Evolutionary conservation across 768 basidiomycete species (phyloP).

Genomic region (Tricholoma bakamatsutake): DNA sequence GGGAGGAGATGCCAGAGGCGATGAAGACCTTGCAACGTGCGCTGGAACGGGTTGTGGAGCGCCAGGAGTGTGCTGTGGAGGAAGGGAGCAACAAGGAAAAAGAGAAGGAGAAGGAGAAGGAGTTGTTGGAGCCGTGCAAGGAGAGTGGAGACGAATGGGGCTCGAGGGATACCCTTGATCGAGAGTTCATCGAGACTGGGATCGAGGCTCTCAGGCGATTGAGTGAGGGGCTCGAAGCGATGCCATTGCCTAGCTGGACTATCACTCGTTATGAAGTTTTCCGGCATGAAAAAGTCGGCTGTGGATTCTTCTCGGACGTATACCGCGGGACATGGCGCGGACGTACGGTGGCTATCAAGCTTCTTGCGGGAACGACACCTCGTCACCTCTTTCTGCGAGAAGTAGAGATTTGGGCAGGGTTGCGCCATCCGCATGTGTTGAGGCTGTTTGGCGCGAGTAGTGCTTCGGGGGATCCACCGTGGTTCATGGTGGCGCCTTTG

Average conservation of each 20-base stretch:
- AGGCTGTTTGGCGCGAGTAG: slow-evolving; percentile 76
- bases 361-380: slow-evolving; percentile 56
- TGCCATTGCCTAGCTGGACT: slow-evolving; percentile 62
- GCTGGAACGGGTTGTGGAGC: slow-evolving; percentile 35
- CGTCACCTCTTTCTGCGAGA: slow-evolving; percentile 63
- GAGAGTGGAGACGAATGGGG: background rate
- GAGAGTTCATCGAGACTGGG: slow-evolving; percentile 66
- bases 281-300: slow-evolving; percentile 59
- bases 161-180: slow-evolving; percentile 48
- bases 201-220: slow-evolving; percentile 67
- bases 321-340: slow-evolving; percentile 70
- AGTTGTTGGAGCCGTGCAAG: background rate
- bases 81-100: slow-evolving; percentile 18
- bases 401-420: slow-evolving; percentile 64
- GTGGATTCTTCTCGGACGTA: slow-evolving; percentile 74
- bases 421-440: slow-evolving; percentile 67
- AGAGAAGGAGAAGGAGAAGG: background rate
- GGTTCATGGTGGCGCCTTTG: slow-evolving; percentile 78
- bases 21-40: slow-evolving; percentile 74
- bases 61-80: background rate
- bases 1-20: slow-evolving; percentile 74
- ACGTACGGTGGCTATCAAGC: slow-evolving; percentile 65
- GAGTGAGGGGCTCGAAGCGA: slow-evolving; percentile 36
- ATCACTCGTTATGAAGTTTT: slow-evolving; percentile 78
- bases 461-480: slow-evolving; percentile 61